These are phyloP conservation scores for Salvia rosmarinus DNA, from an alignment of 257 asterid species.

Conservation along the genomic window DNA sequence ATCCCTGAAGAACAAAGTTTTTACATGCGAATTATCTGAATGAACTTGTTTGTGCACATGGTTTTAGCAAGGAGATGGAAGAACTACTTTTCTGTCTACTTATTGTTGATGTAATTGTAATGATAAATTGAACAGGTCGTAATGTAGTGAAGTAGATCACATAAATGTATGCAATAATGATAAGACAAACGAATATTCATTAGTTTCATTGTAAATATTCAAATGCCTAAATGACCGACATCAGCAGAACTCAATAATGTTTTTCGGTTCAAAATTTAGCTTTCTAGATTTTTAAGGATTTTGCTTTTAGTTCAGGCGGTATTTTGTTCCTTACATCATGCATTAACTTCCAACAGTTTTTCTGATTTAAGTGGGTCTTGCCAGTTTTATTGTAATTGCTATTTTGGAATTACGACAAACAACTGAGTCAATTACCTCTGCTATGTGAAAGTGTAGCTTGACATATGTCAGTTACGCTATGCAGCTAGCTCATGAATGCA, in stretches of 20 bases:
- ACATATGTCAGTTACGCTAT: neutral
- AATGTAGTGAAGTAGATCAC: constrained; percentile 7
- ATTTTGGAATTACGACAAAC: neutral
- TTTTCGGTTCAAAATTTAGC: constrained; percentile 4
- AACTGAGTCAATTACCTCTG: neutral
- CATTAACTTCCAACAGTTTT: neutral
- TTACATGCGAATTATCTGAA: neutral
- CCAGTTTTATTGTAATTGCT: neutral
- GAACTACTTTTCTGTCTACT: neutral
- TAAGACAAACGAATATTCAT: neutral
- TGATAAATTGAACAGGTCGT: neutral
- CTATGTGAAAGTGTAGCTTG: constrained; percentile 9
- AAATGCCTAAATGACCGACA: neutral
- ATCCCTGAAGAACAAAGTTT: neutral
- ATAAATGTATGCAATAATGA: neutral
- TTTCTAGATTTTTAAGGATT: neutral
- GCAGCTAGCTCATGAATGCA: neutral
- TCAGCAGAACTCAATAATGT: neutral
- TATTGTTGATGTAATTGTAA: neutral
- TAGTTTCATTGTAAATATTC: neutral
- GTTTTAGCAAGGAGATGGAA: neutral
- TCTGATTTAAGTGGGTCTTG: constrained; percentile 13
- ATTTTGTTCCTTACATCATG: neutral
- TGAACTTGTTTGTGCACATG: neutral
- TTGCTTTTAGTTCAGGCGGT: neutral